Base-by-base conservation (phyloP, 495 filamentous ascomycete species). In the Penicillium salamii region DNA sequence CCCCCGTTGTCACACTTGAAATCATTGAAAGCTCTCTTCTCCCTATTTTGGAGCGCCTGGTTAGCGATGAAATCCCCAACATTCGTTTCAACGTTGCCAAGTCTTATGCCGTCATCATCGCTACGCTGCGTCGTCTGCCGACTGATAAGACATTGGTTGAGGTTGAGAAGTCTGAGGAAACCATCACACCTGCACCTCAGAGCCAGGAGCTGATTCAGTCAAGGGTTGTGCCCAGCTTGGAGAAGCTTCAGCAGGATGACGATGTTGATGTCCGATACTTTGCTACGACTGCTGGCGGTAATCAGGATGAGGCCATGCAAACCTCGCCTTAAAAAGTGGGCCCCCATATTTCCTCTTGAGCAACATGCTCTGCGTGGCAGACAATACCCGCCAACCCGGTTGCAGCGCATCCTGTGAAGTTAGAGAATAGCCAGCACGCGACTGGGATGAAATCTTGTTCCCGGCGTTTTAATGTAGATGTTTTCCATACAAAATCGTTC, bases 21-120 rank as follows among this genome's bases (percentile, higher is more conserved):
- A 89, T 96, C 48, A 93, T 97, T 62, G 86, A 91, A 64, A 86
- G 85, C 64, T 92, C 87, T 15, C 93, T 98, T 58, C 82, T 98
- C 8, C 92, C 95, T 29, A 97, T 97, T 80, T 79, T 98, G 68
- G 89, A 96, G 61, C 86, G 91, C 70, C 84, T 98, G 23, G 87
- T 95, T 21, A 77, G 79, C 13, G 93, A 98, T 63, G 90, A 91
- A 21, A 98, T 98, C 62, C 93, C 93, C 44, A 98, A 98, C 68
- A 98, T 98, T 65, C 90, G 93, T 44, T 98, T 98, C 80, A 98
- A 98, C 63, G 92, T 97, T 42, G 95, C 93, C 46, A 98, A 98
- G 72, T 97, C 95, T 21, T 98, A 97, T 63, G 80, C 83, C 14
- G 83, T 92, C 34, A 74, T 98, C 34, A 91, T 97, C 57, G 83